Percentiles rank a stretch among this genome's conserved stretches.
Conservation (phyloP, 2,329 filamentous ascomycete species). For the Colletotrichum phormii region DNA sequence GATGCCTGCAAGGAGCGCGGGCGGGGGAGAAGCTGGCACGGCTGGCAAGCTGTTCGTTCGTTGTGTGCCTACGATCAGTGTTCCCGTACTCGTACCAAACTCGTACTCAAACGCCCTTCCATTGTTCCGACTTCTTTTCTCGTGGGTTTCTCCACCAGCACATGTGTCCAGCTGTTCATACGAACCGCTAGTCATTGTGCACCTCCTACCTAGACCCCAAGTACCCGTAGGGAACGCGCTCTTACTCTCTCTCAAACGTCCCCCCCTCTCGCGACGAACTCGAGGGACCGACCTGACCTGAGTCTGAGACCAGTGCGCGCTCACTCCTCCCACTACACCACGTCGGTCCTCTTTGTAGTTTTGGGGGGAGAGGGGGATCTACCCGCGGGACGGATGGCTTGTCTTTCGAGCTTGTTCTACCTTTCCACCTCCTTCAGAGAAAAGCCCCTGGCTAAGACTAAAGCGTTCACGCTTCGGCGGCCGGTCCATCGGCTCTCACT, state of each 20-base stretch:
- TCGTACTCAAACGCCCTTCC: not conserved
- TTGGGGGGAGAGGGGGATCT: constrained; percentile 1
- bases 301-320: not conserved
- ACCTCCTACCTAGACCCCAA: not conserved
- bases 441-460: constrained; percentile 29
- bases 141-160: not conserved
- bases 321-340: constrained; percentile 1
- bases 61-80: not conserved
- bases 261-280: not conserved
- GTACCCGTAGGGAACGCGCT: not conserved
- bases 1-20: constrained; percentile 15
- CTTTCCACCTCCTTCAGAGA: not conserved
- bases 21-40: too few species aligned
- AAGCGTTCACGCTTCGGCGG: not conserved
- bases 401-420: constrained; percentile 9
- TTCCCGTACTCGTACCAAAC: not conserved
- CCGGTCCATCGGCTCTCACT: not conserved
- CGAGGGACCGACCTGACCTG: constrained; percentile 13
- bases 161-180: not conserved
- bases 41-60: not conserved
- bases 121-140: not conserved
- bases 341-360: constrained; percentile 12
- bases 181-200: constrained; percentile 4
- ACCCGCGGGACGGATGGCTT: constrained; percentile 22
- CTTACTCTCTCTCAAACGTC: not conserved